These are phyloP conservation scores for Colletotrichum somersetense DNA, from an alignment of 2,329 filamentous ascomycete species.

Conservation along the genomic window DNA sequence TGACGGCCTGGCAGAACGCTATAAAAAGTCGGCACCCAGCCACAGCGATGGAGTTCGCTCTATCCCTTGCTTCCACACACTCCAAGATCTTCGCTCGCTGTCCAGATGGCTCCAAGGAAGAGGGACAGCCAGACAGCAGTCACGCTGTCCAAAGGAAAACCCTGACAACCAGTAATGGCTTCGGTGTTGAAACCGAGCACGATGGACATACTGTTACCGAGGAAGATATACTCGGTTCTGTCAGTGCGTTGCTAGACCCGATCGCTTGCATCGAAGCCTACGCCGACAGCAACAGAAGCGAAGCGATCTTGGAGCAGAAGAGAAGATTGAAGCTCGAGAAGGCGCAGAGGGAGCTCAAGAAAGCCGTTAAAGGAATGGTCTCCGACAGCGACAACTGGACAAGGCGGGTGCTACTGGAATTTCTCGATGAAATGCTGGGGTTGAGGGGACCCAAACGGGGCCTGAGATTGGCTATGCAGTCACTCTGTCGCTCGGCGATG, in stretches of 20 bases:
- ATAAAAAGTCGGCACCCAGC: not conserved
- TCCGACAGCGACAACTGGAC: no score
- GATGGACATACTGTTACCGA: not conserved
- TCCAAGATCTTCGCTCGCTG: not conserved
- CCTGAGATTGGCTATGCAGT: not conserved
- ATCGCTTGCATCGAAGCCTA: slow-evolving; percentile 2
- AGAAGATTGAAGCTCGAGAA: not conserved
- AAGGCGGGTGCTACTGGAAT: no score
- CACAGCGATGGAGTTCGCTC: not conserved
- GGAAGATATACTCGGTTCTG: not conserved
- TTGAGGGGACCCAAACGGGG: no score
- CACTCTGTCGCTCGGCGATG: not conserved
- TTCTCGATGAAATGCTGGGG: not conserved
- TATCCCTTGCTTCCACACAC: not conserved
- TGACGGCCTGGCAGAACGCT: slow-evolving; percentile 1
- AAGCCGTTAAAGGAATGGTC: no score
- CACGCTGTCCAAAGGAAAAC: not conserved
- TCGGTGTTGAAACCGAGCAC: not conserved
- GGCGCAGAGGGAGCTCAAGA: no score
- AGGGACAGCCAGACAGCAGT: not conserved
- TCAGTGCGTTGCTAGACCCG: slow-evolving; percentile 1
- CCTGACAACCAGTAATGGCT: not conserved
- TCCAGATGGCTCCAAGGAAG: not conserved
- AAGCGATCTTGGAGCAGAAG: not conserved
- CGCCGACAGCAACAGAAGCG: not conserved